Conservation (phyloP, 169 alveolate species). For the Plasmodium relictum region DNA sequence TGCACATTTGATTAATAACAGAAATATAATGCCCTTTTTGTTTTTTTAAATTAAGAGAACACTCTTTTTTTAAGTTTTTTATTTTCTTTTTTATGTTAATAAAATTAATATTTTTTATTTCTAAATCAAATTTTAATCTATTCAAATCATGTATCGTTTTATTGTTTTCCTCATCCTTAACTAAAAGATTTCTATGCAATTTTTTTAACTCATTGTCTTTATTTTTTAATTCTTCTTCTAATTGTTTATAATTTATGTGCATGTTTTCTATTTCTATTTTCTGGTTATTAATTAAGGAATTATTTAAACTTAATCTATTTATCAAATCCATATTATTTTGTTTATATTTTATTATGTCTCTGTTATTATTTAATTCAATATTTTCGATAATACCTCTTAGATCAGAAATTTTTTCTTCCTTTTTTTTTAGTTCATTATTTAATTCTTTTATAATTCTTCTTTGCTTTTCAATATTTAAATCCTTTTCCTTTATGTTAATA, state of each 20-base stretch:
- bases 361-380: slow-evolving; percentile 44
- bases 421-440: slow-evolving; percentile 49
- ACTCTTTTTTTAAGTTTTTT: slow-evolving; percentile 47
- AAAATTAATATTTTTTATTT: slow-evolving; percentile 49
- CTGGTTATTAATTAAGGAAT: slow-evolving; percentile 59
- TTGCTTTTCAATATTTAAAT: slow-evolving; percentile 64
- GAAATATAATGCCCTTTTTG: slow-evolving; percentile 40
- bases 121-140: slow-evolving; percentile 58
- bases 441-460: slow-evolving; percentile 71
- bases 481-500: slow-evolving; percentile 38
- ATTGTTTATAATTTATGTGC: slow-evolving; percentile 75
- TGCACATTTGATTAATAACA: slow-evolving; percentile 51
- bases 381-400: slow-evolving; percentile 49
- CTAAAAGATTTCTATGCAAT: slow-evolving; percentile 38
- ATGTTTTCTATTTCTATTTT: slow-evolving; percentile 73
- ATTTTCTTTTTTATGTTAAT: slow-evolving; percentile 44
- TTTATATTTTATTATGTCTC: slow-evolving; percentile 67
- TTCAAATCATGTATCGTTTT: slow-evolving; percentile 58
- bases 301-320: slow-evolving; percentile 52
- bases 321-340: slow-evolving; percentile 61
- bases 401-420: slow-evolving; percentile 51
- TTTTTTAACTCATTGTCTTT: slow-evolving; percentile 69
- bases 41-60: slow-evolving; percentile 48
- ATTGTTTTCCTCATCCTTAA: slow-evolving; percentile 62
- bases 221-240: slow-evolving; percentile 71